A percentile compares a stretch with the other conserved stretches of the same genome.
These are phyloP conservation scores for Pseudoturritis turrita DNA, from an alignment of 345 rosid genomes.

Conservation along the genomic window DNA sequence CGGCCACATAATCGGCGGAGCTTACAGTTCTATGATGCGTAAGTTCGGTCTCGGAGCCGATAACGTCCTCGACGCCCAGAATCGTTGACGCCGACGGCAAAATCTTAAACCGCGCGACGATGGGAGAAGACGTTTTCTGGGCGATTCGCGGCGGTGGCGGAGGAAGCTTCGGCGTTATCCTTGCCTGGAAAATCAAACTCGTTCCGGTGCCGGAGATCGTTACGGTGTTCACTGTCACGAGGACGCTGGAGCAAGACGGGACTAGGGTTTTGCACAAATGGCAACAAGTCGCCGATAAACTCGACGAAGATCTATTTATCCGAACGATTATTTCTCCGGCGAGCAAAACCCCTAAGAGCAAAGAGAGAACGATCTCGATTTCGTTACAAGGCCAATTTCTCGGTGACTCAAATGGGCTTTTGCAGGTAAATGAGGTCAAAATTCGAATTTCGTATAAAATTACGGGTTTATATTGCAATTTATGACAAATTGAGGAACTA, in stretches of 20 bases:
- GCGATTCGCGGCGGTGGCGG: slow-evolving; percentile 76
- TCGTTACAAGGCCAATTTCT: slow-evolving; percentile 47
- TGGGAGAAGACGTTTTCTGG: slow-evolving; percentile 79
- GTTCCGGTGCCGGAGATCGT: slow-evolving; percentile 62
- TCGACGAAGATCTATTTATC: slow-evolving; percentile 58
- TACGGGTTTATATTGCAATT: neutral
- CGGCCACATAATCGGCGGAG: slow-evolving; percentile 66
- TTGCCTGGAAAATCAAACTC: slow-evolving; percentile 57
- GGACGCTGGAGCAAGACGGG: slow-evolving; percentile 40
- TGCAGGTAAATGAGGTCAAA: slow-evolving; percentile 18
- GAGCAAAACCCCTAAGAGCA: slow-evolving; percentile 19
- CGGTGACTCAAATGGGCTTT: slow-evolving; percentile 35
- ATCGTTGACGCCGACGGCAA: slow-evolving; percentile 53
- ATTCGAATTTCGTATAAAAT: neutral
- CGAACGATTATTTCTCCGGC: slow-evolving; percentile 40
- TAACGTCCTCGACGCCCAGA: slow-evolving; percentile 70
- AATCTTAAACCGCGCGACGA: slow-evolving; percentile 49
- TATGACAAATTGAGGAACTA: neutral
- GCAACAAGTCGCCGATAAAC: slow-evolving; percentile 54
- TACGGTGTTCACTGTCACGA: slow-evolving; percentile 54
- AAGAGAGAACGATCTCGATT: slow-evolving; percentile 37
- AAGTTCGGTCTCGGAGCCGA: slow-evolving; percentile 77
- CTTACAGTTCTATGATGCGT: slow-evolving; percentile 72
- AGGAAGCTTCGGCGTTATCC: slow-evolving; percentile 62
- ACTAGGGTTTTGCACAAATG: slow-evolving; percentile 47